Conservation (phyloP, 23 red algal species). For the Cyanidioschyzon merolae region DNA sequence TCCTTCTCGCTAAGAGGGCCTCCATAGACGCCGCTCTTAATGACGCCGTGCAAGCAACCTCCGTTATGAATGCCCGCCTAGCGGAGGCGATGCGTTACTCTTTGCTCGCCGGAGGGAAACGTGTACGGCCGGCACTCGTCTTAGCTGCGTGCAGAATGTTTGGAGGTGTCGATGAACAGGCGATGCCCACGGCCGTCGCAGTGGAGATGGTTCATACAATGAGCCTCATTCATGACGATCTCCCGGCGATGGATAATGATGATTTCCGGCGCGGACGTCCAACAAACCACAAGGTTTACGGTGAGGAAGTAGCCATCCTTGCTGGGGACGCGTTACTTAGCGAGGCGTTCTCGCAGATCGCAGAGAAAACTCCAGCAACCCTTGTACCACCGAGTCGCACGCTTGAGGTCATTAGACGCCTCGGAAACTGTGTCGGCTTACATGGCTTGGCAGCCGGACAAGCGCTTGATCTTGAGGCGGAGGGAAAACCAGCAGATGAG, state of each 20-base stretch:
- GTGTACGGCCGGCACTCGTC: constrained; percentile 69
- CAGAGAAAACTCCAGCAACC: constrained; percentile 33
- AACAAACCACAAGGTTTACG: constrained; percentile 87
- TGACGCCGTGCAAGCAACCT: constrained; percentile 30
- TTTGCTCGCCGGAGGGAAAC: constrained; percentile 75
- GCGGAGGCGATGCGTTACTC: constrained; percentile 79
- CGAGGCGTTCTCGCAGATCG: constrained; percentile 76
- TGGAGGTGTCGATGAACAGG: constrained; percentile 31
- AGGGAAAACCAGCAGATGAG: constrained; percentile 49
- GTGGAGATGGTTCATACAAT: constrained; percentile 99
- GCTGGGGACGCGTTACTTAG: constrained; percentile 87
- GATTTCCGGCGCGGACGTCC: constrained; percentile 75
- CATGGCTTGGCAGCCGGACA: constrained; percentile 88
- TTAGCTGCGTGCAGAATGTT: constrained; percentile 86
- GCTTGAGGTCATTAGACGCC: constrained; percentile 44
- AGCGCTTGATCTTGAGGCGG: constrained; percentile 73
- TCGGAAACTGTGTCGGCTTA: constrained; percentile 52
- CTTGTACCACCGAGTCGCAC: constrained; percentile 40
- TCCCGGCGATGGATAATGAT: constrained; percentile 97
- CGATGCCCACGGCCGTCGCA: constrained; percentile 79
- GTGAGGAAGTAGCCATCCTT: constrained; percentile 94
- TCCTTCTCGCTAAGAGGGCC: background rate
- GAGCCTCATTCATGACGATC: constrained; percentile 94
- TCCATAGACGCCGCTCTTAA: constrained; percentile 44
- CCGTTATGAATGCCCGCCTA: constrained; percentile 29